A percentile compares a stretch with the other conserved stretches of the same genome.
Conservation (phyloP, 345 rosid species). For the Leavenworthia alabamica region DNA sequence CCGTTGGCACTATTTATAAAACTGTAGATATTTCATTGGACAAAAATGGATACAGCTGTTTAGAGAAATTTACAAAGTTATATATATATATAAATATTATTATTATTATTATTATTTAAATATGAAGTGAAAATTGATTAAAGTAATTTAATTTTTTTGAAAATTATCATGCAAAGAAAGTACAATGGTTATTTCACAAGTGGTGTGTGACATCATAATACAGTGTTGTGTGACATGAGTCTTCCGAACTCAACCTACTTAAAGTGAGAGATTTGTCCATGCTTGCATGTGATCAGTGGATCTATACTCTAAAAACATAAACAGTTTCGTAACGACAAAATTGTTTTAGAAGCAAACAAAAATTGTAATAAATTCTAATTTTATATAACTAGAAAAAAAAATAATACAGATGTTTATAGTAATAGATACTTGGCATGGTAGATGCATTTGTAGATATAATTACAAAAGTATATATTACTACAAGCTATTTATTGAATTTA, state of each 20-base stretch:
- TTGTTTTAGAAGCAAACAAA: not conserved
- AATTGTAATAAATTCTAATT: not conserved
- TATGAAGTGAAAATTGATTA: not conserved
- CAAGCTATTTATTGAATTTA: not conserved
- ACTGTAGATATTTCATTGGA: conserved; percentile 20
- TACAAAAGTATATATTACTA: not conserved
- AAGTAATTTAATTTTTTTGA: not conserved
- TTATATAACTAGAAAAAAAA: not conserved
- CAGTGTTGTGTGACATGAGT: not conserved
- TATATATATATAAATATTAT: not conserved
- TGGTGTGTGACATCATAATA: not conserved
- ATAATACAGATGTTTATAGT: not conserved
- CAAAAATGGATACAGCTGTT: conserved; percentile 28
- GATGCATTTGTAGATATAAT: not conserved
- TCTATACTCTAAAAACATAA: not conserved
- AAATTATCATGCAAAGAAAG: not conserved
- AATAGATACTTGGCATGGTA: not conserved
- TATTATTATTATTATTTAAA: not conserved
- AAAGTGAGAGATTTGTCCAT: not conserved
- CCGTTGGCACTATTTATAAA: conserved; percentile 21
- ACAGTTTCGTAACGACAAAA: not conserved
- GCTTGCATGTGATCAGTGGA: conserved; percentile 21
- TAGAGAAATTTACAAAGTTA: not conserved
- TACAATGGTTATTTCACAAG: not conserved
- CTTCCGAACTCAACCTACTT: not conserved